Percentiles rank a stretch among this genome's conserved stretches.
Evolutionary conservation across 106 monocot genomes (phyloP).

Genomic region (Allium sativum): DNA sequence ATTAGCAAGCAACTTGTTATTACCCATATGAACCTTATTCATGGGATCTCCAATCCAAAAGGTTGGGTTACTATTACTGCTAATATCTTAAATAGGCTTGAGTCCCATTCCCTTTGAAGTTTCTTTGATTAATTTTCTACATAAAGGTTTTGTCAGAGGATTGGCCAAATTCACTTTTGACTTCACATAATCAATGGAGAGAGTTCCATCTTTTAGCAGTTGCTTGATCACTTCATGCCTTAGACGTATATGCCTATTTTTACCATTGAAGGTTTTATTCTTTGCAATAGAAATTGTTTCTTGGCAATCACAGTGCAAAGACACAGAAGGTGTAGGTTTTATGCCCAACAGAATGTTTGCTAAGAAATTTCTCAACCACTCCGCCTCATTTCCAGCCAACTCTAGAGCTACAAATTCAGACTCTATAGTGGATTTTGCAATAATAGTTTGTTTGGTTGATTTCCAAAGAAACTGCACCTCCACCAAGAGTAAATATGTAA

Average conservation of each 20-base stretch:
- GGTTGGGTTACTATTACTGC: not conserved
- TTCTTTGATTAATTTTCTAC: not conserved
- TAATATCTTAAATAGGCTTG: not conserved
- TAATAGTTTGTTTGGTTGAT: not conserved
- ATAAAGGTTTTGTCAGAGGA: not conserved
- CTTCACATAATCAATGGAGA: too few relatives aligned
- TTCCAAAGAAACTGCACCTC: not conserved
- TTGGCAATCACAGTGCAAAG: conserved; percentile 9
- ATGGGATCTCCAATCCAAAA: too few relatives aligned
- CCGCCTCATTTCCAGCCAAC: not conserved
- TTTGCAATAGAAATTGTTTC: not conserved
- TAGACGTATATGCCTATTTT: conserved; percentile 6
- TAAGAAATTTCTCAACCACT: not conserved
- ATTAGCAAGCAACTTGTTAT: not conserved
- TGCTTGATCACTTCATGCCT: conserved; percentile 4
- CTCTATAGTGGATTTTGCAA: not conserved
- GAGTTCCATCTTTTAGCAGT: too few relatives aligned
- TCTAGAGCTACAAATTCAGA: not conserved
- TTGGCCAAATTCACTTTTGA: too few relatives aligned
- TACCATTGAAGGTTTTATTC: not conserved
- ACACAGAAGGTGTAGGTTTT: not conserved
- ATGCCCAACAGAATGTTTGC: not conserved
- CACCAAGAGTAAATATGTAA: not conserved
- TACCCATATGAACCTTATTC: not conserved
- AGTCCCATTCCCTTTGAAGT: not conserved